These are phyloP conservation scores for Diophrys appendiculata DNA, from an alignment of 73 alveolate species.

Conservation along the genomic window DNA sequence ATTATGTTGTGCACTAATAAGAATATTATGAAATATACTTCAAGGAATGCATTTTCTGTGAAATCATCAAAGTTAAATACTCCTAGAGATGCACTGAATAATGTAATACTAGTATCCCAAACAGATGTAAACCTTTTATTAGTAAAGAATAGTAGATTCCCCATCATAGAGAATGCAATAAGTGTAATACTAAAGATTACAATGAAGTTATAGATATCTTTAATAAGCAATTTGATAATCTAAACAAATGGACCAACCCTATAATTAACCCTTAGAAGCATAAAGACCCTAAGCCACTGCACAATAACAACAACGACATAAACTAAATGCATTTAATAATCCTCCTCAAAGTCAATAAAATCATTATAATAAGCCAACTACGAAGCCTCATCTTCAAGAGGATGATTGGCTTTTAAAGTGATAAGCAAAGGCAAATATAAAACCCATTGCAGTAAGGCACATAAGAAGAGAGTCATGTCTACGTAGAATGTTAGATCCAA, in stretches of 20 bases:
- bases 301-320: background rate
- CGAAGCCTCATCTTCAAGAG: too few relatives aligned
- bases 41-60: background rate
- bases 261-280: background rate
- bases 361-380: background rate
- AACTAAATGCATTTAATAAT: background rate
- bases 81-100: conserved; percentile 8
- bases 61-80: conserved; percentile 9
- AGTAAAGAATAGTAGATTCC: conserved; percentile 3
- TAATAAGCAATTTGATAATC: background rate
- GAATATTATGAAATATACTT: background rate
- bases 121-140: background rate
- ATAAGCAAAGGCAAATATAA: background rate
- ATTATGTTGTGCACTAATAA: background rate
- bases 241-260: background rate
- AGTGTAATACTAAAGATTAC: conserved; percentile 1
- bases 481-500: background rate
- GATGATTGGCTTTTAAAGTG: background rate
- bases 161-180: conserved; percentile 7
- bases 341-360: background rate
- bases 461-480: background rate
- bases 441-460: background rate
- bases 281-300: conserved; percentile 1
- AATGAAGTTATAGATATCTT: background rate
- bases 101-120: background rate